A percentile compares a stretch with the other conserved stretches of the same genome.
phyloP scores from a whole-genome alignment of 1,139 yeast species.

The Candida smagusa region DNA sequence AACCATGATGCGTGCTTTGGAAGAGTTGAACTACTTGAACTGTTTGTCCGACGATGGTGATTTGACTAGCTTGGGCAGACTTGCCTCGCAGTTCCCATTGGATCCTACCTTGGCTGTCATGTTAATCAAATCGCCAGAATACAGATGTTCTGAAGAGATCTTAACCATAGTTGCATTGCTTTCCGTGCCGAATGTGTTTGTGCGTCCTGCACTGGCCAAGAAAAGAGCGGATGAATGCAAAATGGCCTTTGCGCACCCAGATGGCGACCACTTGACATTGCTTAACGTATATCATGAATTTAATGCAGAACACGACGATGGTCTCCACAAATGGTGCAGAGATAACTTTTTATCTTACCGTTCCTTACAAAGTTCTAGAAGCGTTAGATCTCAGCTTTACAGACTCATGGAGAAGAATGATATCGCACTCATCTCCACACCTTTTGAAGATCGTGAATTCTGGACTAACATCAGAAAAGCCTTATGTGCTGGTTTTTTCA shows the following conservation, averaged over 20 bases:
- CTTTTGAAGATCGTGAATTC: constrained; percentile 61
- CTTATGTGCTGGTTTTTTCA: constrained; percentile 87
- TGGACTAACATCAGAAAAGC: constrained; percentile 81
- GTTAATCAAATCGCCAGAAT: constrained; percentile 83
- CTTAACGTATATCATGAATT: constrained; percentile 87
- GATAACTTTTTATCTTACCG: constrained; percentile 83
- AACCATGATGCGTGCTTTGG: constrained; percentile 98
- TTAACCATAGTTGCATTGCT: constrained; percentile 85
- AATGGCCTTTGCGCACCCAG: constrained; percentile 84
- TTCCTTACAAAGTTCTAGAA: constrained; percentile 78
- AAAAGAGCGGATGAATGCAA: constrained; percentile 93
- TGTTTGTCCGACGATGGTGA: constrained; percentile 93
- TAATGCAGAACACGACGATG: constrained; percentile 55
- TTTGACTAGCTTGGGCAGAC: constrained; percentile 81
- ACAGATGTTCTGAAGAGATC: constrained; percentile 84
- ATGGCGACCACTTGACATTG: constrained; percentile 91
- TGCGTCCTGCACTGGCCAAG: constrained; percentile 85
- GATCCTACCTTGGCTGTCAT: constrained; percentile 95
- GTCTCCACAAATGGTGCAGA: constrained; percentile 82
- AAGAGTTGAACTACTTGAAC: constrained; percentile 84
- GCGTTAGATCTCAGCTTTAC: constrained; percentile 77
- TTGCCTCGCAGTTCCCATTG: constrained; percentile 89
- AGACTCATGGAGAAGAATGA: constrained; percentile 82
- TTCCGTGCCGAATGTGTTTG: constrained; percentile 91
- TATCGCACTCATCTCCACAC: constrained; percentile 67